Percentiles rank a stretch among this genome's conserved stretches.
Conservation (phyloP, 2,329 filamentous ascomycete species). For the Mariannaea elegans region DNA sequence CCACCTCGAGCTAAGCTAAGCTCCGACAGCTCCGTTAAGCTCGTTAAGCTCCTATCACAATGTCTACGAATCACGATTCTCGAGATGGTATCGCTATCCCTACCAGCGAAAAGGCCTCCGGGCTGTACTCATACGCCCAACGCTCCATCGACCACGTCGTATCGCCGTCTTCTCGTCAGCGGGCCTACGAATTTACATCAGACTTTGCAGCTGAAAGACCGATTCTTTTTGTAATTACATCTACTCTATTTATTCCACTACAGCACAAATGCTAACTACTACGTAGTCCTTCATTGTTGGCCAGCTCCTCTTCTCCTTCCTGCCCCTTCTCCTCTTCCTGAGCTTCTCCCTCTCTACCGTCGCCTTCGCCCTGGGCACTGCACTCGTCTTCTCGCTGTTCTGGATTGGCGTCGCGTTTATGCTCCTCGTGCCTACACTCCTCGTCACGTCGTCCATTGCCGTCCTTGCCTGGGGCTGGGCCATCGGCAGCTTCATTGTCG, state of each 20-base stretch:
- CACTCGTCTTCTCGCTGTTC: conserved; percentile 72
- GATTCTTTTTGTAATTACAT: conserved; percentile 69
- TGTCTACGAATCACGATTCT: conserved; percentile 24
- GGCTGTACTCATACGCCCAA: conserved; percentile 52
- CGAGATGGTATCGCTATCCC: conserved; percentile 33
- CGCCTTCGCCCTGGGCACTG: conserved; percentile 68
- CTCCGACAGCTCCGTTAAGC: background rate
- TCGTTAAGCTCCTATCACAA: background rate
- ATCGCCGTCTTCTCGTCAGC: conserved; percentile 67
- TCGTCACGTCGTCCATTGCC: conserved; percentile 70
- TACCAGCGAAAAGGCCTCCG: conserved; percentile 46
- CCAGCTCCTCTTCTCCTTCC: conserved; percentile 70
- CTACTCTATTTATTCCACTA: background rate
- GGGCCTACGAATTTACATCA: conserved; percentile 61
- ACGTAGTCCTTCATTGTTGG: conserved; percentile 71
- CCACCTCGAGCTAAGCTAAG: background rate
- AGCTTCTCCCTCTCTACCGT: conserved; percentile 71
- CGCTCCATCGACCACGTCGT: conserved; percentile 61
- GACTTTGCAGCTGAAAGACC: conserved; percentile 71
- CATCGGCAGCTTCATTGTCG: conserved; percentile 64
- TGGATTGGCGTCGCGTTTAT: conserved; percentile 73
- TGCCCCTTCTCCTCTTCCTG: conserved; percentile 75
- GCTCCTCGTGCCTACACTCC: conserved; percentile 73
- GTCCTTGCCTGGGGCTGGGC: conserved; percentile 75
- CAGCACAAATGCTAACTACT: background rate